phyloP scores from a whole-genome alignment of 208 protist species.

The Trichomonas tenax region DNA sequence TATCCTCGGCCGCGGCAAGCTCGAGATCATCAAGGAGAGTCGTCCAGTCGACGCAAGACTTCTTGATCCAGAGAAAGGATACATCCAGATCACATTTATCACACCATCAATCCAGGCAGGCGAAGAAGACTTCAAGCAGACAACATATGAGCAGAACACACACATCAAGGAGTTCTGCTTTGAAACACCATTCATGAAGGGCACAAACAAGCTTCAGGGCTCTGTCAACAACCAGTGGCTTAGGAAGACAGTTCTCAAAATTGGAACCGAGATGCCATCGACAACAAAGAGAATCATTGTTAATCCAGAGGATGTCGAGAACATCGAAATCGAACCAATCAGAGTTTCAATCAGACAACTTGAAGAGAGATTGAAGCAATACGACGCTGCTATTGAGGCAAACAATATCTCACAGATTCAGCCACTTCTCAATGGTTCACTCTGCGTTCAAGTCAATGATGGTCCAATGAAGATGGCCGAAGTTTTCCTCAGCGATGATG shows the following conservation, averaged over 20 bases:
- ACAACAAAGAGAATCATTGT: background rate
- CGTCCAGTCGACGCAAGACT: background rate
- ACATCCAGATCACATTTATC: slow-evolving; percentile 4
- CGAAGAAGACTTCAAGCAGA: background rate
- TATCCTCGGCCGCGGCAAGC: background rate
- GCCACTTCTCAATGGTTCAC: background rate
- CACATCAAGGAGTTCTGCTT: background rate
- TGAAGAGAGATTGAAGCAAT: background rate
- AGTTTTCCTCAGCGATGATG: background rate
- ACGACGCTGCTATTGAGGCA: background rate
- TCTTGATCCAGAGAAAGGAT: background rate
- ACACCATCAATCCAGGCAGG: background rate
- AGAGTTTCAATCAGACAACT: background rate
- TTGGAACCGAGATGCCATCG: background rate
- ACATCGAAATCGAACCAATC: background rate
- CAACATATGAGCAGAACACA: background rate
- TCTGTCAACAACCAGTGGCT: background rate
- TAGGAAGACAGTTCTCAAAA: background rate
- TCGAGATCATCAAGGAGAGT: background rate
- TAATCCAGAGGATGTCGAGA: background rate
- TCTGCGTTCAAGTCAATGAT: background rate
- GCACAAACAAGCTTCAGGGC: background rate
- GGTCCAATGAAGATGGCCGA: background rate
- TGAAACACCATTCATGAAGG: background rate
- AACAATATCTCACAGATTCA: background rate